Percentiles rank a stretch among this genome's conserved stretches.
phyloP scores from a whole-genome alignment of 169 alveolate genomes.

The Fabrea salina region DNA sequence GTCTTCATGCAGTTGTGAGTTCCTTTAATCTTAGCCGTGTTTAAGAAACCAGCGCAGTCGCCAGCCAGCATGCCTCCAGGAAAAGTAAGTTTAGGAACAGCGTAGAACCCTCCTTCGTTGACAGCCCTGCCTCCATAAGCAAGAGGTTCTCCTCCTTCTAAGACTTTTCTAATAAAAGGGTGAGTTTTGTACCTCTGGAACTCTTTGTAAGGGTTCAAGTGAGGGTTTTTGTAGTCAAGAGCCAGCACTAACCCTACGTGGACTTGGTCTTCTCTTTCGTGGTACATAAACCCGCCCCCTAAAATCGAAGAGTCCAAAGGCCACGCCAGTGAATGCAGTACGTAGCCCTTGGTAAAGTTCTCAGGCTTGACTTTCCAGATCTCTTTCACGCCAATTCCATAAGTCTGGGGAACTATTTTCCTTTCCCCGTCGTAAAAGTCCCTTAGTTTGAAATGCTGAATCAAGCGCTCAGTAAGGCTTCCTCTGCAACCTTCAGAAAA shows the following conservation, averaged over 20 bases:
- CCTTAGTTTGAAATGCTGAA: constrained; percentile 57
- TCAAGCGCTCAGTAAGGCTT: constrained; percentile 69
- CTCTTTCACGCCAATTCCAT: constrained; percentile 76
- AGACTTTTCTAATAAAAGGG: constrained; percentile 45
- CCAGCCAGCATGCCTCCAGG: constrained; percentile 89
- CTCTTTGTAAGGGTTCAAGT: constrained; percentile 79
- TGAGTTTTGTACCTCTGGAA: constrained; percentile 81
- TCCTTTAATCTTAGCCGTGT: constrained; percentile 83
- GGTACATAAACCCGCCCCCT: constrained; percentile 88
- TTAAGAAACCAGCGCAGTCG: constrained; percentile 84
- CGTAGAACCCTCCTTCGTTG: constrained; percentile 86
- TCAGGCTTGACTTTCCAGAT: constrained; percentile 54
- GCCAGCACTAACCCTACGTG: constrained; percentile 85
- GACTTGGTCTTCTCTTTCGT: constrained; percentile 59
- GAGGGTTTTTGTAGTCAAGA: constrained; percentile 79
- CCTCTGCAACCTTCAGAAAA: constrained; percentile 87
- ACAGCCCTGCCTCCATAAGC: constrained; percentile 83
- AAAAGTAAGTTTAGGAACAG: constrained; percentile 83
- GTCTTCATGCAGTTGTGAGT: constrained; percentile 81
- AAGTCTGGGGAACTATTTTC: constrained; percentile 49
- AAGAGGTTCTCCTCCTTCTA: constrained; percentile 82
- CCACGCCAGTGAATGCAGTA: constrained; percentile 79
- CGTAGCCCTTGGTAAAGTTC: not conserved
- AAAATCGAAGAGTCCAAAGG: constrained; percentile 73
- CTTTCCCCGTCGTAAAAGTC: constrained; percentile 40